phyloP scores from a whole-genome alignment of 192 early-diverging fungal species.

The Pecoramyces ruminantium region DNA sequence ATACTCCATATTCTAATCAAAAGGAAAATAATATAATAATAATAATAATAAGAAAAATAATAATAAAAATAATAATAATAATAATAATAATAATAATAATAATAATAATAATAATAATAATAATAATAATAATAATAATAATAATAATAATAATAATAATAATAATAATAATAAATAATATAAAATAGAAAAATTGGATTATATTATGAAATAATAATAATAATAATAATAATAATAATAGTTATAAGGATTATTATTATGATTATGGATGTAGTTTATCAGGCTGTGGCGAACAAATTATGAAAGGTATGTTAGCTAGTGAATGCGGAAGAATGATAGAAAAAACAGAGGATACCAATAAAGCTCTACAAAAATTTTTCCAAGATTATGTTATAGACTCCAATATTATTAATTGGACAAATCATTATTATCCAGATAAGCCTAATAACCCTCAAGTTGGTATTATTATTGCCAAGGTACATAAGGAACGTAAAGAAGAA shows the following conservation, averaged over 20 bases:
- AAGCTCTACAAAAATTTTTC: neutral
- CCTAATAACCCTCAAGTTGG: neutral
- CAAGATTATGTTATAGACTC: neutral
- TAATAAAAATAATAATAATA: too few species aligned
- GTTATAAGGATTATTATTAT: too few species aligned
- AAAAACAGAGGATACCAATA: neutral
- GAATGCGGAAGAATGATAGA: conserved; percentile 12
- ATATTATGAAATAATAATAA: too few species aligned
- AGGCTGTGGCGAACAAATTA: conserved; percentile 76
- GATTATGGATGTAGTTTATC: conserved; percentile 39
- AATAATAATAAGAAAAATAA: too few species aligned
- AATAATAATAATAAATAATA: too few species aligned
- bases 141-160: too few species aligned
- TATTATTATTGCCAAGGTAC: neutral
- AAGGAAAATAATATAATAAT: neutral
- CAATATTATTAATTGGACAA: too few species aligned
- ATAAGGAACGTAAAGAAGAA: neutral
- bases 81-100: conserved; percentile 10
- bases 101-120: neutral
- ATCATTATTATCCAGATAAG: neutral
- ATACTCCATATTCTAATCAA: neutral
- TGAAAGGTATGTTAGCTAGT: conserved; percentile 48
- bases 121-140: neutral
- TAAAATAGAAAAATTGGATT: too few species aligned
- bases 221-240: too few species aligned